Base-by-base conservation (phyloP, 179 eudicot genomes). In the Silene coronaria region DNA sequence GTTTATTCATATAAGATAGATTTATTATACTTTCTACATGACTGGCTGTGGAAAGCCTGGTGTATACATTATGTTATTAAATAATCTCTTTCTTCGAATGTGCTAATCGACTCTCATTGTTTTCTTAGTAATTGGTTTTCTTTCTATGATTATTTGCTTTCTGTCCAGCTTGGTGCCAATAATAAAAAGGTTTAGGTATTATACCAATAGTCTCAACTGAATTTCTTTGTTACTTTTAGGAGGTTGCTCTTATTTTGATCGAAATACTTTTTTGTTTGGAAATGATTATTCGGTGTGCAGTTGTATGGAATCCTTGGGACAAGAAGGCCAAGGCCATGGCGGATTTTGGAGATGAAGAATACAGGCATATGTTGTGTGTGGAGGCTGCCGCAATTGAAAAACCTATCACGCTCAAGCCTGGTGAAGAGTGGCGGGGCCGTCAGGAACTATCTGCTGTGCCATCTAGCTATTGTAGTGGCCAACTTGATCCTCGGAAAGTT, bases 251-350 rank as follows among this genome's bases (percentile, higher is more conserved):
- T 13, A 69, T 69, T 45, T 2, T 36, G 53, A 9, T 45, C 16
- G 53, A 65, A 27, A 27, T 8, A 2, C 32, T 27, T 51, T 45
- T 58, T 14, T 2, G 3, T 64, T 19, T 9, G 14, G 38, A 21
- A 10, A 67, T 70, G 24, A 21, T 69, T 14, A 58, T 30, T 60
- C 58, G 19, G 67, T 67, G 62, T 78, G 69, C 81, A 94, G 98
- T 94, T 74, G 97, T 94, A 36, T 94, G 98, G 98, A 94, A 94
- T 83, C 98, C 98, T 10, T 92, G 97, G 98, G 97, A 94, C 85
- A 92, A 89, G 86, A 92, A 87, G 88, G 97, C 98, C 24, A 94
- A 94, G 83, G 87, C 97, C 14, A 80, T 94, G 83, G 84, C 85
- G 67, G 98, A 94, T 88, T 87, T 94, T 71, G 98, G 98, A 69